Conservation (phyloP, 2,329 filamentous ascomycete species). For the Xylariaceae sp. region DNA sequence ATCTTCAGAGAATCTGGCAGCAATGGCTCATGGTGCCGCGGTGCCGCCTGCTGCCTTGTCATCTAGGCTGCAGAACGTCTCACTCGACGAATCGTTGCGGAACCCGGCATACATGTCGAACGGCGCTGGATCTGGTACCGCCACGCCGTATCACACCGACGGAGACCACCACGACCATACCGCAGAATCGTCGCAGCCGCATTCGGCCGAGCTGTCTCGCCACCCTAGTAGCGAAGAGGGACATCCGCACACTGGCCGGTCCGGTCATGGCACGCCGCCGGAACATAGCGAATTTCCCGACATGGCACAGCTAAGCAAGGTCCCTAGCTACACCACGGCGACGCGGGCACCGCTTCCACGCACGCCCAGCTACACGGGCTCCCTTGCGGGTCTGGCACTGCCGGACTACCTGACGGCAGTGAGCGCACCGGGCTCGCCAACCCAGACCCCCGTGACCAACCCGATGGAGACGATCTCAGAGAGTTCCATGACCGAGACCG, state of each 20-base stretch:
- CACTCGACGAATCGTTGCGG: constrained; percentile 42
- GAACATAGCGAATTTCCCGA: constrained; percentile 52
- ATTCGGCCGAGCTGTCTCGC: constrained; percentile 46
- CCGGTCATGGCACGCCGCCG: constrained; percentile 46
- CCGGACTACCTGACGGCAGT: constrained; percentile 65
- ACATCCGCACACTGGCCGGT: constrained; percentile 26
- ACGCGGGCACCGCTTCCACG: constrained; percentile 58
- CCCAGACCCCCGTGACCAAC: constrained; percentile 27
- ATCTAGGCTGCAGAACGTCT: constrained; percentile 67
- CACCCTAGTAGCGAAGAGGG: constrained; percentile 51
- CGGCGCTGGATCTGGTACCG: constrained; percentile 38
- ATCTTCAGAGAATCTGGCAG: constrained; percentile 75
- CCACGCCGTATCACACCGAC: constrained; percentile 36
- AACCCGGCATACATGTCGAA: constrained; percentile 44
- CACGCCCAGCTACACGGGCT: constrained; percentile 44
- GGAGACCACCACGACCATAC: constrained; percentile 30
- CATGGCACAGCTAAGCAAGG: constrained; percentile 63
- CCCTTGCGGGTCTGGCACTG: constrained; percentile 44
- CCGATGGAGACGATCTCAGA: constrained; percentile 26
- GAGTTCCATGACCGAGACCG: constrained; percentile 5
- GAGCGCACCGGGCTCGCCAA: constrained; percentile 47
- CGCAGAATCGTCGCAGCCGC: constrained; percentile 35
- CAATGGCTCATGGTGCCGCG: constrained; percentile 43
- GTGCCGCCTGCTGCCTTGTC: constrained; percentile 52
- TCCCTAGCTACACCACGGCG: constrained; percentile 74